phyloP scores from a whole-genome alignment of 257 asterid species.

The Dorcoceras hygrometricum region DNA sequence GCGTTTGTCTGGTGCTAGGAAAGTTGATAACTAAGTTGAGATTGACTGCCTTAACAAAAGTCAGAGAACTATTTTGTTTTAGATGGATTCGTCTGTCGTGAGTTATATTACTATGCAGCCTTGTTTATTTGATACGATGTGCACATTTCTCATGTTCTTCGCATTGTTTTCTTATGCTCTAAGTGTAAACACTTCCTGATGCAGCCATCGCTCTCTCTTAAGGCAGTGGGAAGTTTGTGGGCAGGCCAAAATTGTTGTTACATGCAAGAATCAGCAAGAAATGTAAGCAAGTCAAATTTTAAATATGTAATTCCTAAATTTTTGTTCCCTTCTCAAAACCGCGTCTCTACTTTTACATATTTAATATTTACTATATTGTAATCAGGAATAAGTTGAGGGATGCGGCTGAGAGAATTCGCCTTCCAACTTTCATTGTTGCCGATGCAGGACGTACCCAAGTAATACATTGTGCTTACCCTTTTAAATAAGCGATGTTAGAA shows the following conservation, averaged over 20 bases:
- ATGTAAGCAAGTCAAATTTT: constrained; percentile 59
- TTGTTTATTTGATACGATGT: background rate
- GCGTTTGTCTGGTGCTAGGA: background rate
- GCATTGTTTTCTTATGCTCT: background rate
- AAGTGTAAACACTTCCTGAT: constrained; percentile 15
- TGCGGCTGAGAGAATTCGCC: constrained; percentile 80
- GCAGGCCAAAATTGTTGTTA: constrained; percentile 90
- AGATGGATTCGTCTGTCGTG: constrained; percentile 2
- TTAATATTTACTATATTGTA: background rate
- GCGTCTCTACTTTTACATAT: constrained; percentile 4
- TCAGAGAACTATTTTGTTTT: background rate
- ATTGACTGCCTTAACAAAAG: background rate
- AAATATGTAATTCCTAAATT: constrained; percentile 10
- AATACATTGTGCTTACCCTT: background rate
- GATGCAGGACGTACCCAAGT: constrained; percentile 99
- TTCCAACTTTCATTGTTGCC: constrained; percentile 91
- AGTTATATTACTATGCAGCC: background rate
- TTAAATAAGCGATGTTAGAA: background rate
- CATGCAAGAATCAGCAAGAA: constrained; percentile 98
- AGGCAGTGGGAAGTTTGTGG: constrained; percentile 89
- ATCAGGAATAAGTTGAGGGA: constrained; percentile 86
- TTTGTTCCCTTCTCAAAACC: background rate
- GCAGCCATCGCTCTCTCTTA: constrained; percentile 79
- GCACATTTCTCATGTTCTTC: constrained; percentile 1
- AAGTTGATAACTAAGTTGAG: background rate